Base-by-base conservation (phyloP, 805 yeast genomes). In the Allodekkera sacchari region DNA sequence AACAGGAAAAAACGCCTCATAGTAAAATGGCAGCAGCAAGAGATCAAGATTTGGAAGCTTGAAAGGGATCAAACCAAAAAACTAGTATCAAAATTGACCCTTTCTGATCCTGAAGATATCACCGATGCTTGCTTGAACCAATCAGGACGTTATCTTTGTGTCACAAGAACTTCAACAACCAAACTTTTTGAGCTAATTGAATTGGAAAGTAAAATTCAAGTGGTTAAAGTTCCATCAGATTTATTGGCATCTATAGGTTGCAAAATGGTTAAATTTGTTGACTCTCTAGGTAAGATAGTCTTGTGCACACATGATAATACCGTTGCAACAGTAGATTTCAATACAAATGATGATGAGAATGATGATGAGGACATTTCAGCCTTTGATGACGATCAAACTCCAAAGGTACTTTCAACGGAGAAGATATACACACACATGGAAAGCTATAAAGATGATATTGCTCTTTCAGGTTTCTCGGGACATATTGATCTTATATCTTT, bases 81-180 rank as follows among this genome's bases (percentile, higher is more conserved):
- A 36, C 54, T 87, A 36, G 75, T 82, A 2, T 65, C 82, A 32
- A 83, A 83, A 55, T 50, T 83, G 45, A 61, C 70, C 3, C 58
- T 80, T 36, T 65, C 74, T 28, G 92, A 80, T 41, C 94, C 83
- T 20, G 96, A 85, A 41, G 82, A 82, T 55, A 78, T 92, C 30
- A 62, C 85, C 1, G 59, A 69, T 22, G 84, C 81, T 37, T 65
- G 74, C 7, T 51, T 88, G 25, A 79, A 85, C 13, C 66, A 68
- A 15, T 74, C 74, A 41, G 88, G 83, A 2, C 61, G 71, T 21
- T 63, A 74, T 18, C 56, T 92, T 32, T 80, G 78, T 0, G 92
- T 88, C 14, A 74, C 87, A 5, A 75, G 94, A 27, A 59, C 76
- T 27, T 62, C 75, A 10, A 66, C 77, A 2, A 74, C 83, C 4